A percentile compares a stretch with the other conserved stretches of the same genome.
These are phyloP conservation scores for Chrysanthemum lavandulifolium DNA, from an alignment of 129 eudicot genomes.

Conservation along the genomic window DNA sequence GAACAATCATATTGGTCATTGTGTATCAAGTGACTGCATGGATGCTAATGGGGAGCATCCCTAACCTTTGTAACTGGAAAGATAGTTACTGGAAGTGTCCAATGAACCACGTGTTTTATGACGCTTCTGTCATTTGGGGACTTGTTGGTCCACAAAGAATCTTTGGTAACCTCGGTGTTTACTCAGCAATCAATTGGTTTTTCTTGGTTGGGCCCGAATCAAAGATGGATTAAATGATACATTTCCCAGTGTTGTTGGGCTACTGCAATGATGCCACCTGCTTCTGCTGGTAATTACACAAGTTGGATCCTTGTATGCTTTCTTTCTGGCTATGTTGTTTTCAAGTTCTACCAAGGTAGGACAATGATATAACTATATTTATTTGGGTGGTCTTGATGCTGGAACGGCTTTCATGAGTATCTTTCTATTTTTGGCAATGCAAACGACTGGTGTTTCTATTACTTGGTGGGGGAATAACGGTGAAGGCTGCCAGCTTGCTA, in stretches of 20 bases:
- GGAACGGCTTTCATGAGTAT: slow-evolving; percentile 67
- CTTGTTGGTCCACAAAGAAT: slow-evolving; percentile 70
- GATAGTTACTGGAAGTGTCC: slow-evolving; percentile 62
- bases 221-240: slow-evolving; percentile 49
- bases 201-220: slow-evolving; percentile 56
- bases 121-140: slow-evolving; percentile 71
- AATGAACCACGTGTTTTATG: slow-evolving; percentile 54
- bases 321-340: slow-evolving; percentile 45
- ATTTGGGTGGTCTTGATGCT: slow-evolving; percentile 57
- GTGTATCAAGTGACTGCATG: slow-evolving; percentile 60
- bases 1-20: slow-evolving; percentile 43
- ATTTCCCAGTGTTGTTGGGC: slow-evolving; percentile 59
- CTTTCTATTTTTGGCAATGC: slow-evolving; percentile 45
- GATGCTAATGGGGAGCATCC: slow-evolving; percentile 61
- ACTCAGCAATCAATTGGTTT: slow-evolving; percentile 52
- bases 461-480: slow-evolving; percentile 49
- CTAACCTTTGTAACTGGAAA: slow-evolving; percentile 48
- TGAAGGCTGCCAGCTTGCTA: slow-evolving; percentile 57
- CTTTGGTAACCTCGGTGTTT: slow-evolving; percentile 60
- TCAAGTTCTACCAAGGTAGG: slow-evolving; percentile 41
- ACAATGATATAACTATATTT: slow-evolving; percentile 54
- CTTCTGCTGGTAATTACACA: slow-evolving; percentile 59
- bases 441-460: slow-evolving; percentile 26
- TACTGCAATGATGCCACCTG: slow-evolving; percentile 59
- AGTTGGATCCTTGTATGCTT: slow-evolving; percentile 62